Base-by-base conservation (phyloP, 768 basidiomycete genomes). In the Pleurotus ostreatus region DNA sequence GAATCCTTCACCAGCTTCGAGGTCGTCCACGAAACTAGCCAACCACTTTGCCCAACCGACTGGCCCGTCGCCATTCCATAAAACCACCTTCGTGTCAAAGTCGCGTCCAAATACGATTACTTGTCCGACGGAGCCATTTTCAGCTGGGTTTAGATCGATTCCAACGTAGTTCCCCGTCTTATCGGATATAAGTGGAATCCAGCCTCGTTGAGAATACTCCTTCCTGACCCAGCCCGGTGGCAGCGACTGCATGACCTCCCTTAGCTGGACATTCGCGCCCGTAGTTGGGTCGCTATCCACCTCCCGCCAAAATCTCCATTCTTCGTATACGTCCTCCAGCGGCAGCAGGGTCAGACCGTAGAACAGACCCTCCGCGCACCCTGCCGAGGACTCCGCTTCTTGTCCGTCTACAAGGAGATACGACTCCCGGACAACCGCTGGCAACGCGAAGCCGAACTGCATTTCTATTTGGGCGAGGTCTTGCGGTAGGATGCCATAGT, bases 31-130 rank as follows among this genome's bases (percentile, higher is more conserved):
- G 64, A 98, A 98, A 55, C 77, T 78, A 4, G 93, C 86, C 51
- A 98, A 72, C 93, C 94, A 99, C 64, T 86, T 85, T 37, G 92
- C 97, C 96, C 97, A 99, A 3, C 96, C 97, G 8, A 81, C 85
- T 13, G 82, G 79, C 6, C 94, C 94, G 56, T 98, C 94, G 6
- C 97, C 97, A 51, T 82, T 78, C 86, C 89, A 98, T 46, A 98
- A 76, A 41, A 98, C 95, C 38, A 97, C 92, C 68, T 99, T 99
- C 9, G 93, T 89, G 71, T 99, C 97, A 70, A 98, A 98, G 67
- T 98, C 97, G 49, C 97, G 83, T n/a, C 97, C 97, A 68, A 98
- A 99, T 48, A 98, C 87, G 57, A 99, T 97, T 46, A 98, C 96
- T 68, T 99, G 97, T 5, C 97, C 97, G 55, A 79, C 76, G 7